Conservation (phyloP, 371 early-diverging fungal species). For the Actinomucor elegans region DNA sequence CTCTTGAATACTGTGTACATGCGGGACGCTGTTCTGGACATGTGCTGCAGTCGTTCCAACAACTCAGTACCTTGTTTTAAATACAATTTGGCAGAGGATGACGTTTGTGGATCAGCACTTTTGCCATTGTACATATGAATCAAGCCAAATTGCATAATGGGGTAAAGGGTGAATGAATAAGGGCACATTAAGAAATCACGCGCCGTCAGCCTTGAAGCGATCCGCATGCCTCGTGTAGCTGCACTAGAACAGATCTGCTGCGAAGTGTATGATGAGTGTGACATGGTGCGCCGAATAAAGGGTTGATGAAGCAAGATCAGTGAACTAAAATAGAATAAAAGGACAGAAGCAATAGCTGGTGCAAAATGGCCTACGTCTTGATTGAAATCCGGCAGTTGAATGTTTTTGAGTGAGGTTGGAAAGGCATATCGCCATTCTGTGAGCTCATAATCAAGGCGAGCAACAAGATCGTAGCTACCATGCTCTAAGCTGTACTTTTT, state of each 20-base stretch:
- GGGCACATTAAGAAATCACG: constrained; percentile 39
- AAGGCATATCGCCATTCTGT: constrained; percentile 44
- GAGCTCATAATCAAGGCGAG: constrained; percentile 35
- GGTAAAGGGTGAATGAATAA: constrained; percentile 37
- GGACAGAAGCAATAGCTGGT: constrained; percentile 31
- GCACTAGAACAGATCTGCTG: constrained; percentile 41
- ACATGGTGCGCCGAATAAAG: constrained; percentile 25
- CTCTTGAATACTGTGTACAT: constrained; percentile 16
- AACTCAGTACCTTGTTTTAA: constrained; percentile 22
- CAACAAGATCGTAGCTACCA: constrained; percentile 37
- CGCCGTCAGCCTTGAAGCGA: constrained; percentile 25
- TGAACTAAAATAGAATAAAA: constrained; percentile 34
- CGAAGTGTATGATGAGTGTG: constrained; percentile 28
- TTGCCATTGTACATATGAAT: constrained; percentile 43
- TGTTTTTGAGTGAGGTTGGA: constrained; percentile 27
- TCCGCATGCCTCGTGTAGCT: constrained; percentile 34
- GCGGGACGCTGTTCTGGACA: constrained; percentile 24
- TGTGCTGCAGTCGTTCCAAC: constrained; percentile 21
- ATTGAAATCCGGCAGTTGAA: constrained; percentile 26
- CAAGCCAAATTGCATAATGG: constrained; percentile 36
- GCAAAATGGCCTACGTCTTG: constrained; percentile 32
- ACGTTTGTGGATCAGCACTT: constrained; percentile 27
- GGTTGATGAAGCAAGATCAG: constrained; percentile 43
- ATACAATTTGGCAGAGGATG: constrained; percentile 24
- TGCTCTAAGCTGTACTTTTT: constrained; percentile 30